These are phyloP conservation scores for Elaeis guineensis DNA, from an alignment of 176 grass and related monocot species.

Conservation along the genomic window DNA sequence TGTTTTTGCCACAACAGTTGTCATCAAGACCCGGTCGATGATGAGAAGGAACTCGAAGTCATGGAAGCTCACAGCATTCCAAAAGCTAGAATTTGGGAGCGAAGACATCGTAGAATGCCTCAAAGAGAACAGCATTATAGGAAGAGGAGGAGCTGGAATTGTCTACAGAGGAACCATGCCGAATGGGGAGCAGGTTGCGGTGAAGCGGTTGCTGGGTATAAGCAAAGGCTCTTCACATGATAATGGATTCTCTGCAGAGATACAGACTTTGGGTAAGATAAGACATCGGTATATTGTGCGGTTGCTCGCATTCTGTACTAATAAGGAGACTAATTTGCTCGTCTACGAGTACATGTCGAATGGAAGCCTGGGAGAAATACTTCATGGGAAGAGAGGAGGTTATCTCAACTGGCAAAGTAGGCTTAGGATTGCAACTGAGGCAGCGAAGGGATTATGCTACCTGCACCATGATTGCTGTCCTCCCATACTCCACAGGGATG, in stretches of 20 bases:
- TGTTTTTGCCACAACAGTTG: conserved; percentile 42
- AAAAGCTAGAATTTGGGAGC: conserved; percentile 63
- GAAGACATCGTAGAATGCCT: conserved; percentile 56
- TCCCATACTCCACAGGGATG: conserved; percentile 69
- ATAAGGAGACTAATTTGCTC: conserved; percentile 38
- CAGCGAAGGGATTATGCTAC: conserved; percentile 67
- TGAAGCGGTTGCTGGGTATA: conserved; percentile 48
- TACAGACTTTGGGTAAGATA: conserved; percentile 65
- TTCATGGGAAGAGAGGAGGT: conserved; percentile 32
- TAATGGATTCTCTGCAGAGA: conserved; percentile 67
- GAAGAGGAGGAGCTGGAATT: conserved; percentile 56
- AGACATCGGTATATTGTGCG: conserved; percentile 71
- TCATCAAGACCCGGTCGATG: conserved; percentile 49
- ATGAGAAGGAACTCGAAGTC: conserved; percentile 15
- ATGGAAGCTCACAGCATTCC: conserved; percentile 70
- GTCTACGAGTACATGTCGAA: conserved; percentile 79
- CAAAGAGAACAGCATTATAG: conserved; percentile 65
- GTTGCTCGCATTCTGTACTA: conserved; percentile 47
- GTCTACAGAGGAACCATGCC: conserved; percentile 67
- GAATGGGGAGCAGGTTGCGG: conserved; percentile 50
- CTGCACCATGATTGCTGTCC: conserved; percentile 83
- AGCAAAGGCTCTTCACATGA: conserved; percentile 28
- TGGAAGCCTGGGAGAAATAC: conserved; percentile 61
- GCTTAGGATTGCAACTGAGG: conserved; percentile 61
- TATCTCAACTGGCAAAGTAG: conserved; percentile 48